Conservation (phyloP, 2,329 filamentous ascomycete species). For the Colletotrichum destructivum region DNA sequence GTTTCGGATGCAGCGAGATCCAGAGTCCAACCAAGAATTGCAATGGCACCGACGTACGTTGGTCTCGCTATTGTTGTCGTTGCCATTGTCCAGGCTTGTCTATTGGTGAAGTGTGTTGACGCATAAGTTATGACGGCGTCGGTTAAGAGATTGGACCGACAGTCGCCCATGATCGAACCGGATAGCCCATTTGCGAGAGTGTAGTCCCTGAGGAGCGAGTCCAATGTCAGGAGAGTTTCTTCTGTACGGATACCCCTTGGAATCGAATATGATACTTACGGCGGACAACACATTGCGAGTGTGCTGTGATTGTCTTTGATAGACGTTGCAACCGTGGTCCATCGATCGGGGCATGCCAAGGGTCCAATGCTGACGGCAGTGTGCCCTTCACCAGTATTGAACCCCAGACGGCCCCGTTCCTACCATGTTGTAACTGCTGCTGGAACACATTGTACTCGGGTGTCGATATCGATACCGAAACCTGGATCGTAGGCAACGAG, state of each 20-base stretch:
- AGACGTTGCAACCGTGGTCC: slow-evolving; percentile 13
- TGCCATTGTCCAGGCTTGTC: slow-evolving; percentile 1
- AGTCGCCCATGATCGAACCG: slow-evolving; percentile 15
- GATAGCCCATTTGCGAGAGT: slow-evolving; percentile 2
- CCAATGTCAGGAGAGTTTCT: not conserved
- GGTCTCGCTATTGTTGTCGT: not conserved
- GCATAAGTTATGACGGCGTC: slow-evolving; percentile 11
- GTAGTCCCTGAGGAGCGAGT: not conserved
- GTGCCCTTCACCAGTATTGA: slow-evolving; percentile 20
- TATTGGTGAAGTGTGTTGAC: slow-evolving; percentile 3
- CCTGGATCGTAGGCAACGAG: slow-evolving; percentile 24
- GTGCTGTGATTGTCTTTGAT: slow-evolving; percentile 18
- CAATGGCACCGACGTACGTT: not conserved
- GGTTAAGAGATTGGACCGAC: slow-evolving; percentile 14
- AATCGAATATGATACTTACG: not conserved
- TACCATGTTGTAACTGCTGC: slow-evolving; percentile 24
- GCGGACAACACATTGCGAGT: slow-evolving; percentile 24
- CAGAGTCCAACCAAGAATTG: not conserved
- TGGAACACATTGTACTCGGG: slow-evolving; percentile 24
- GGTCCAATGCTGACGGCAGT: slow-evolving; percentile 25
- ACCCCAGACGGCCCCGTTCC: slow-evolving; percentile 25
- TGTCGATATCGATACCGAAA: slow-evolving; percentile 9
- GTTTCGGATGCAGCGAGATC: not conserved
- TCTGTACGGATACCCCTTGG: not conserved
- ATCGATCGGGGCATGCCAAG: slow-evolving; percentile 7